phyloP scores from a whole-genome alignment of 192 early-diverging fungal genomes.

The Backusella westeae region DNA sequence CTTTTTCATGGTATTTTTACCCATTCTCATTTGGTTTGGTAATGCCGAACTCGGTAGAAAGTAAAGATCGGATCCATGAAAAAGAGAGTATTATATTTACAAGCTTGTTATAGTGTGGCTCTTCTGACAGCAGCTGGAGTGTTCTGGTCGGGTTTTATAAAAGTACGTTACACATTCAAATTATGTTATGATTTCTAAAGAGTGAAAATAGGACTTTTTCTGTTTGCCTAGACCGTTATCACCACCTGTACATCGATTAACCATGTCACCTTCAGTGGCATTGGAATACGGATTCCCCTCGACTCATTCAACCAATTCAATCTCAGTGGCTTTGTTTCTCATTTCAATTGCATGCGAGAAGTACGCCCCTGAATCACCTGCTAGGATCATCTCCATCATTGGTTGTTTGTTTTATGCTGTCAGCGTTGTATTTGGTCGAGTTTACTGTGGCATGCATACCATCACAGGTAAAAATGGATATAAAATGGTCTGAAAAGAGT shows the following conservation, averaged over 20 bases:
- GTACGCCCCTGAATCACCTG: conserved; percentile 40
- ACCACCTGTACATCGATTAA: conserved; percentile 73
- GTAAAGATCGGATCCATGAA: conserved; percentile 22
- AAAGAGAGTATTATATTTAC: not conserved
- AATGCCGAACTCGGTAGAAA: conserved; percentile 60
- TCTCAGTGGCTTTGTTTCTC: conserved; percentile 66
- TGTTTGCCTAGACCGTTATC: conserved; percentile 82
- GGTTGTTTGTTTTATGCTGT: conserved; percentile 49
- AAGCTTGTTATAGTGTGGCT: conserved; percentile 11
- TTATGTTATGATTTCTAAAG: no score
- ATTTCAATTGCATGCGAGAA: conserved; percentile 49
- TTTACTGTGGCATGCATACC: conserved; percentile 90
- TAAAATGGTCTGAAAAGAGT: not conserved
- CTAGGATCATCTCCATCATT: conserved; percentile 37
- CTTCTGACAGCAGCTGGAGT: conserved; percentile 49
- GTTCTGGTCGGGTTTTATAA: conserved; percentile 58
- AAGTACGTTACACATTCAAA: conserved; percentile 36
- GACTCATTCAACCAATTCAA: conserved; percentile 82
- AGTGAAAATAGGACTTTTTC: conserved; percentile 66
- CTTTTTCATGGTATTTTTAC: conserved; percentile 82
- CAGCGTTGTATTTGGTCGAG: conserved; percentile 68
- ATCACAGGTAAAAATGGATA: conserved; percentile 42
- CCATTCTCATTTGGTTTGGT: conserved; percentile 80
- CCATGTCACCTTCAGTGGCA: conserved; percentile 61
- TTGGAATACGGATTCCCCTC: conserved; percentile 93